Conservation (phyloP, 1,284 basidiomycete genomes). For the Cerioporus squamosus region DNA sequence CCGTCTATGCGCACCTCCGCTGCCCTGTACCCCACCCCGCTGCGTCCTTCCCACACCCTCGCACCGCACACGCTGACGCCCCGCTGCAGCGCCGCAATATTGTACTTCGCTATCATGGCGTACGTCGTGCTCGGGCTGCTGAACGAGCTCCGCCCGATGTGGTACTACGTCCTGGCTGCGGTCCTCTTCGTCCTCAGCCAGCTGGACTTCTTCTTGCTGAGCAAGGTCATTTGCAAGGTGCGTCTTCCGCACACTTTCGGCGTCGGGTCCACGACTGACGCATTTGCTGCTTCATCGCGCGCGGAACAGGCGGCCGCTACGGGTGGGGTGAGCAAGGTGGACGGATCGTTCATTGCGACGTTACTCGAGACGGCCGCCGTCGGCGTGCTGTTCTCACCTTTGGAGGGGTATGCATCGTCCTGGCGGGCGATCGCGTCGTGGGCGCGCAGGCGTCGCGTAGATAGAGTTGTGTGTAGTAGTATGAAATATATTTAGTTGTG, state of each 20-base stretch:
- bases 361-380: slow-evolving; percentile 75
- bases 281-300: too few relatives aligned
- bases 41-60: too few relatives aligned
- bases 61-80: too few relatives aligned
- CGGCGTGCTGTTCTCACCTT: slow-evolving; percentile 68
- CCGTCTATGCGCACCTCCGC: too few relatives aligned
- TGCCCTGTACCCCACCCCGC: too few relatives aligned
- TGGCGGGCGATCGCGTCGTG: too few relatives aligned
- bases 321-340: slow-evolving; percentile 53
- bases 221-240: slow-evolving; percentile 77
- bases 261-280: too few relatives aligned
- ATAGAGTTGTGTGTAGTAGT: too few relatives aligned
- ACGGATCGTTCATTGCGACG: slow-evolving; percentile 84
- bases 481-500: too few relatives aligned
- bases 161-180: slow-evolving; percentile 68
- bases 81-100: slow-evolving; percentile 57
- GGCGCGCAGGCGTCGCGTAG: too few relatives aligned
- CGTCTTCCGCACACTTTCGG: slow-evolving; percentile 28
- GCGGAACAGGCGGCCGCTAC: too few relatives aligned
- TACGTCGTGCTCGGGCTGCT: slow-evolving; percentile 76
- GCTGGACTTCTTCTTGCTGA: slow-evolving; percentile 78
- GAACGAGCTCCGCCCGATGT: slow-evolving; percentile 73
- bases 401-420: too few relatives aligned
- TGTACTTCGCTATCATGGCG: slow-evolving; percentile 74
- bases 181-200: slow-evolving; percentile 76